Base-by-base conservation (phyloP, 2,329 filamentous ascomycete genomes). In the Fusarium sororula region DNA sequence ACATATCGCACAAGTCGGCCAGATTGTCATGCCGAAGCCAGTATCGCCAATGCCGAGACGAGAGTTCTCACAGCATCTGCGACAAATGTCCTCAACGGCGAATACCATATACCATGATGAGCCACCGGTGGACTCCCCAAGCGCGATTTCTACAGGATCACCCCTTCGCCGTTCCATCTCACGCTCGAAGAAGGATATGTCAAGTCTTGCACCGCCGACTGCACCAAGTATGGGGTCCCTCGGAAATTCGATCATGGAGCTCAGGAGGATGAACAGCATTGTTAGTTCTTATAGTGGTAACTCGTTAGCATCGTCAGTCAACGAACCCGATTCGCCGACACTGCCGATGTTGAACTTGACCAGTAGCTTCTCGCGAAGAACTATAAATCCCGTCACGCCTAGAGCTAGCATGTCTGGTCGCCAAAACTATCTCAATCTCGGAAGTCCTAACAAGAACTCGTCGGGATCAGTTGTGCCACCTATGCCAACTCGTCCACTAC, bases 241-340 rank as follows among this genome's bases (percentile, higher is more conserved):
- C 18, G 80, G 84, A n/a, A 81, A 79, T 68, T 83, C 87, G 6
- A 85, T 89, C 37, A 84, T 84, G 24, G 85, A 89, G 78, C 85
- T 90, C 63, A 84, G 88, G 15, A 83, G 88, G 57, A 90, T 90
- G 87, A 90, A 90, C 81, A 89, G 86, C 79, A 80, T 85, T 60
- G 76, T 88, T 50, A 87, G 84, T 75, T 81, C 83, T 5, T 81
- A 83, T 63, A 87, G 85, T 80, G 78, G 79, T 24, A 81, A 82
- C 4, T 85, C 85, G 2, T 74, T 82, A 48, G 75, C 76, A 4
- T 83, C 80, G n/a, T 63, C 65, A 42, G 69, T 67, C 38, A 72
- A 60, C 53, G 81, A 81, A 15, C 73, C 75, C 1, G 80, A 81
- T 15, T 85, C 83, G 45, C 82, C 84, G 4, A 84, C 83, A 14